These are phyloP conservation scores for Periconia digitata DNA, from an alignment of 2,329 filamentous ascomycete species.

Conservation along the genomic window DNA sequence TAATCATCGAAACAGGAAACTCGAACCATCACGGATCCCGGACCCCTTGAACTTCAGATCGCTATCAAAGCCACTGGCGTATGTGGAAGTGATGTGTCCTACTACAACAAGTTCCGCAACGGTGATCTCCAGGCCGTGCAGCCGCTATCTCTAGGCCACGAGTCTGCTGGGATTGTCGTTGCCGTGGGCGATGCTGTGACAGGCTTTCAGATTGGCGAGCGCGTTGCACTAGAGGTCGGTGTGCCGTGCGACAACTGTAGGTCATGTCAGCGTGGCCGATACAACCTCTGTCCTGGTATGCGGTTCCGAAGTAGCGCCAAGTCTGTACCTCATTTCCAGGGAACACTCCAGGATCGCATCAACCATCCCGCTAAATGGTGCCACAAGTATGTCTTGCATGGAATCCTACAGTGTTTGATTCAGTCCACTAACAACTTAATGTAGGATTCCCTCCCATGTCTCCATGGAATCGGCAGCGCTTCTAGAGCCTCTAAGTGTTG, in stretches of 20 bases:
- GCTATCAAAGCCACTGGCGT: constrained; percentile 67
- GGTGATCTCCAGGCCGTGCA: constrained; percentile 68
- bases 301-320: constrained; percentile 48
- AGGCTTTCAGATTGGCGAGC: constrained; percentile 43
- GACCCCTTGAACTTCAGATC: constrained; percentile 63
- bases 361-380: constrained; percentile 49
- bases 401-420: constrained; percentile 21
- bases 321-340: constrained; percentile 47
- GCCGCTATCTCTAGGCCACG: constrained; percentile 60
- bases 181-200: constrained; percentile 41
- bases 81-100: constrained; percentile 70
- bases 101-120: constrained; percentile 73
- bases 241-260: constrained; percentile 46
- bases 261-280: constrained; percentile 45
- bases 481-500: constrained; percentile 71
- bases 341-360: constrained; percentile 47
- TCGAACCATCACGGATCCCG: constrained; percentile 57
- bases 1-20: constrained; percentile 52
- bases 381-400: constrained; percentile 46
- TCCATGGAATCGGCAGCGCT: constrained; percentile 43
- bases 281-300: constrained; percentile 47
- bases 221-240: constrained; percentile 45
- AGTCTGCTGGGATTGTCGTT: constrained; percentile 45
- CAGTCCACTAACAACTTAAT: constrained; percentile 31
- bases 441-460: constrained; percentile 43